phyloP scores from a whole-genome alignment of 192 early-diverging fungal genomes.

The Radiomyces spectabilis region DNA sequence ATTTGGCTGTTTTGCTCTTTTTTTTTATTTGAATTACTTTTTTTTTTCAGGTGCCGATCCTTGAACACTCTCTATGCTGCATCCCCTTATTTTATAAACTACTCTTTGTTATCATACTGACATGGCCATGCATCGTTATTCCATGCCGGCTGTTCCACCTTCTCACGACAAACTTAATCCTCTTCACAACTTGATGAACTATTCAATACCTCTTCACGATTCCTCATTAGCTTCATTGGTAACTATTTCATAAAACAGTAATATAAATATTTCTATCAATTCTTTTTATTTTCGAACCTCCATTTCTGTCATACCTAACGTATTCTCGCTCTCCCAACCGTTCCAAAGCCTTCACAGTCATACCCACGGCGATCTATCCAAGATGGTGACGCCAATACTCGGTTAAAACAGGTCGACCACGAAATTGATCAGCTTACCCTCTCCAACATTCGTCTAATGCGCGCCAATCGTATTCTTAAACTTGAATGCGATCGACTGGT shows the following conservation, averaged over 20 bases:
- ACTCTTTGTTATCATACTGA: no score
- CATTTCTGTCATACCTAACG: background rate
- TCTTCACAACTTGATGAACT: conserved; percentile 28
- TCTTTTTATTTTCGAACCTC: background rate
- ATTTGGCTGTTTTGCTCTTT: background rate
- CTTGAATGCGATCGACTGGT: conserved; percentile 20
- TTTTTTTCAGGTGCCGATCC: no score
- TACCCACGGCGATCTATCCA: conserved; percentile 19
- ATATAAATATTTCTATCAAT: background rate
- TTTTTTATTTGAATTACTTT: background rate
- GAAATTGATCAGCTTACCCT: conserved; percentile 25
- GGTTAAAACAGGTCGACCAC: conserved; percentile 18
- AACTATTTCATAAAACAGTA: background rate
- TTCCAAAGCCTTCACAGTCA: background rate
- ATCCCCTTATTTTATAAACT: no score
- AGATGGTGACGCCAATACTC: conserved; percentile 15
- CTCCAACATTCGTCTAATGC: conserved; percentile 22
- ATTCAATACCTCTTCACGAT: conserved; percentile 25
- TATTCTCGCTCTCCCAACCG: background rate
- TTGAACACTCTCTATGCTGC: no score
- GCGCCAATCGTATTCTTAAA: conserved; percentile 25
- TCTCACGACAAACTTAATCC: conserved; percentile 4
- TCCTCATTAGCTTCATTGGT: conserved; percentile 2
- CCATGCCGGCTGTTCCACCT: no score
- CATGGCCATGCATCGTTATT: no score